A percentile compares a stretch with the other conserved stretches of the same genome.
These are phyloP conservation scores for Beauveria asiatica DNA, from an alignment of 2,329 filamentous ascomycete species.

Conservation along the genomic window DNA sequence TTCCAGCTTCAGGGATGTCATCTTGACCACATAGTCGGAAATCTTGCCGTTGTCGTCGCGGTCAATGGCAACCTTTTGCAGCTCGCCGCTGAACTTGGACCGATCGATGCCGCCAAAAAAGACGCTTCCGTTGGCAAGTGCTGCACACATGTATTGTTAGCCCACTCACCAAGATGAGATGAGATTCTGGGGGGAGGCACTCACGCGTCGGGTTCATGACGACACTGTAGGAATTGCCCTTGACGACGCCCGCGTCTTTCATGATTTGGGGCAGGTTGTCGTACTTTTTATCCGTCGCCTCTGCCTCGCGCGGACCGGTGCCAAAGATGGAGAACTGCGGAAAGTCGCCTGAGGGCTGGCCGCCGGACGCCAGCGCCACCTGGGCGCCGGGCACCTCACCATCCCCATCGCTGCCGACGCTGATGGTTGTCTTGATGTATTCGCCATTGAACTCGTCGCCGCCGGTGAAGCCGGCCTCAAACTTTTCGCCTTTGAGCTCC, in stretches of 20 bases:
- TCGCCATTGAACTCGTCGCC: conserved; percentile 1
- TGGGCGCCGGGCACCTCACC: background rate
- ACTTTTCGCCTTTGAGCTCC: background rate
- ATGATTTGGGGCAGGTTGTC: background rate
- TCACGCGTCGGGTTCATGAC: conserved; percentile 2
- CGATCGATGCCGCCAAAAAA: conserved; percentile 7
- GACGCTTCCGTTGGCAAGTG: conserved; percentile 1
- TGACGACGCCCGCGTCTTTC: background rate
- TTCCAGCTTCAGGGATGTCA: background rate
- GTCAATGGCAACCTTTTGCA: background rate
- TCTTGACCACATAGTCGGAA: background rate
- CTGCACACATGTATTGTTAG: background rate
- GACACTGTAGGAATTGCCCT: background rate
- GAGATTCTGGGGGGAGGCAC: background rate
- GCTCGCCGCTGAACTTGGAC: background rate
- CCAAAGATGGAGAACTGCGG: conserved; percentile 4
- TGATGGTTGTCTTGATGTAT: background rate
- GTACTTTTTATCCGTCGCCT: background rate
- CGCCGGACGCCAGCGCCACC: background rate
- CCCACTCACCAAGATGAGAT: background rate
- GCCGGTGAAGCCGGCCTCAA: background rate
- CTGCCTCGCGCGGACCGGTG: background rate
- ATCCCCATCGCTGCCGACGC: background rate
- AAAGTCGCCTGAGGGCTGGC: background rate
- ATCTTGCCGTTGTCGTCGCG: background rate